Evolutionary conservation across 2,329 filamentous ascomycete species (phyloP).

Genomic region (Penicillium psychrosexuale): DNA sequence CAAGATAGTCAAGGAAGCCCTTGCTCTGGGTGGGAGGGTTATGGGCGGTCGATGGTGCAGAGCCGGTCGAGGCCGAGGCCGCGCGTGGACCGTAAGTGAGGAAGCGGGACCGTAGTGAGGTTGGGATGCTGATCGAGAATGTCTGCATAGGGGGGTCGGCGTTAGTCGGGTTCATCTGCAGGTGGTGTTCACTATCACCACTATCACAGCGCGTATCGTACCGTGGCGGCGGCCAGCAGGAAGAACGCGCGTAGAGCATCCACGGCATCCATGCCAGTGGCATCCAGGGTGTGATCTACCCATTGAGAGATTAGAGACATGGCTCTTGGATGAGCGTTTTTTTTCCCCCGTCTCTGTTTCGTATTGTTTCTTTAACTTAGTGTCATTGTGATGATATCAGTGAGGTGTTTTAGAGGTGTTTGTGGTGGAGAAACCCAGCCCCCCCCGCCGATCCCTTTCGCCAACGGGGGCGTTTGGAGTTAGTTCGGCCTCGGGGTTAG

Average conservation of each 20-base stretch:
- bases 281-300: slow-evolving; percentile 15
- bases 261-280: slow-evolving; percentile 21
- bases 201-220: slow-evolving; percentile 26
- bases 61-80: slow-evolving; percentile 19
- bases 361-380: background rate
- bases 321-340: background rate
- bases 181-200: slow-evolving; percentile 34
- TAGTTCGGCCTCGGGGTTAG: slow-evolving; percentile 1
- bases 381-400: slow-evolving; percentile 1
- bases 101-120: slow-evolving; percentile 54
- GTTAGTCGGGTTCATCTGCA: slow-evolving; percentile 18
- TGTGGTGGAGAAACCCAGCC: slow-evolving; percentile 5
- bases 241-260: slow-evolving; percentile 39
- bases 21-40: slow-evolving; percentile 1
- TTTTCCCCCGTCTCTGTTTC: background rate
- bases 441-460: slow-evolving; percentile 1
- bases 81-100: slow-evolving; percentile 60
- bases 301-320: slow-evolving; percentile 13
- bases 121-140: slow-evolving; percentile 50
- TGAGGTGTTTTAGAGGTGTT: slow-evolving; percentile 1
- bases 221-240: slow-evolving; percentile 37
- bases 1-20: slow-evolving; percentile 49
- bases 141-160: slow-evolving; percentile 33
- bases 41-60: slow-evolving; percentile 6
- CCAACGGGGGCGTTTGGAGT: background rate